Conservation (phyloP, 805 yeast species). For the Ogataea wickerhamii region DNA sequence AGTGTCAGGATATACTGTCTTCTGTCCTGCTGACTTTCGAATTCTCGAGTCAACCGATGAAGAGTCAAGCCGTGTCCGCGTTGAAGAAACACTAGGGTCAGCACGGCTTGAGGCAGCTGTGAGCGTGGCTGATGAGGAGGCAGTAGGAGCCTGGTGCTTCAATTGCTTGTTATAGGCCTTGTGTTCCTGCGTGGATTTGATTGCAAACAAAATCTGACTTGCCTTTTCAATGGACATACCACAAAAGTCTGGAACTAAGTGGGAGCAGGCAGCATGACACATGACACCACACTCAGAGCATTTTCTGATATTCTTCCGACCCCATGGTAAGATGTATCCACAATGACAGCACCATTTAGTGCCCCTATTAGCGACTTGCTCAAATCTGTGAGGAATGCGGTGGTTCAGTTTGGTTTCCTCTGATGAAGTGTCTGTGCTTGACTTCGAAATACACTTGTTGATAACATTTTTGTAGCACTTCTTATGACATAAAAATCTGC, state of each 20-base stretch:
- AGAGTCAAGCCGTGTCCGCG: constrained; percentile 8
- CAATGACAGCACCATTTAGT: constrained; percentile 99
- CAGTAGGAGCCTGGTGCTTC: constrained; percentile 6
- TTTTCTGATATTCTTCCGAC: constrained; percentile 85
- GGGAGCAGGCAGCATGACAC: constrained; percentile 92
- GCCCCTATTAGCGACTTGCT: constrained; percentile 86
- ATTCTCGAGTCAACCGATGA: constrained; percentile 9
- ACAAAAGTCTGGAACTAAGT: constrained; percentile 95
- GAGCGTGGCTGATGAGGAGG: constrained; percentile 15
- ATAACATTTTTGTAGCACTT: constrained; percentile 78
- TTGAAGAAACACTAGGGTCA: constrained; percentile 8
- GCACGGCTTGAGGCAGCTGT: constrained; percentile 10
- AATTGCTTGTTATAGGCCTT: constrained; percentile 18
- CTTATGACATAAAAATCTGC: constrained; percentile 75
- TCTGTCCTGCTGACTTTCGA: constrained; percentile 19
- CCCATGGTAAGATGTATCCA: constrained; percentile 95
- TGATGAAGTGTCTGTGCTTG: constrained; percentile 63
- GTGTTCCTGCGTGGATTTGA: constrained; percentile 61
- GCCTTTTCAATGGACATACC: constrained; percentile 99
- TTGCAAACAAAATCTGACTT: constrained; percentile 78
- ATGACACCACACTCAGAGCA: constrained; percentile 92
- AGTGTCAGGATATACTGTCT: constrained; percentile 21
- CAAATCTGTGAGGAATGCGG: constrained; percentile 95
- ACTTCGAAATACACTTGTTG: constrained; percentile 77
- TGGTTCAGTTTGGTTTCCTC: constrained; percentile 86